These are phyloP conservation scores for Cryptosporidium muris DNA, from an alignment of 169 alveolate genomes.

Conservation along the genomic window DNA sequence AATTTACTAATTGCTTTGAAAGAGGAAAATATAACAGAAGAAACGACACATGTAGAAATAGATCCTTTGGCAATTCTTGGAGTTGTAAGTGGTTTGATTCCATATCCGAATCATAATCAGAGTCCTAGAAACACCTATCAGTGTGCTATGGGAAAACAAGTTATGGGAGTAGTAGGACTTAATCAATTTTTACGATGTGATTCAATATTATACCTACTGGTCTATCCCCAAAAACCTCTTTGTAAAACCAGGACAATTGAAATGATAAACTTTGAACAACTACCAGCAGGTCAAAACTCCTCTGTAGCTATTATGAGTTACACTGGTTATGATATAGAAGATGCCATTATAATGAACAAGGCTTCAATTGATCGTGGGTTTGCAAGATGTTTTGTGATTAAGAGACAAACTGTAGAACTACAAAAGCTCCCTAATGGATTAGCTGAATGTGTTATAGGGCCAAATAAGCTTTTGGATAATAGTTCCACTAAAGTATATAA, in stretches of 20 bases:
- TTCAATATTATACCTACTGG: slow-evolving; percentile 91
- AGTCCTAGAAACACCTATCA: slow-evolving; percentile 99
- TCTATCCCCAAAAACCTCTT: slow-evolving; percentile 98
- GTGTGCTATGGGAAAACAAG: slow-evolving; percentile 99
- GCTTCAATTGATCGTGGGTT: slow-evolving; percentile 99
- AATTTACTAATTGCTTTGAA: slow-evolving; percentile 93
- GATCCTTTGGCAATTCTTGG: slow-evolving; percentile 98
- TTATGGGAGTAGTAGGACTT: slow-evolving; percentile 98
- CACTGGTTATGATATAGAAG: slow-evolving; percentile 99
- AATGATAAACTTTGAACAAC: slow-evolving; percentile 92
- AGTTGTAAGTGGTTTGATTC: slow-evolving; percentile 98
- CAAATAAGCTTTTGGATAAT: neutral
- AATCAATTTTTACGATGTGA: slow-evolving; percentile 88
- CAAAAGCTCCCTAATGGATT: slow-evolving; percentile 82
- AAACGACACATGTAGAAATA: slow-evolving; percentile 98
- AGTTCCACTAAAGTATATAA: neutral
- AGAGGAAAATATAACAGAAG: slow-evolving; percentile 86
- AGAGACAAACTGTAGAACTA: slow-evolving; percentile 81
- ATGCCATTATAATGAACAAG: slow-evolving; percentile 96
- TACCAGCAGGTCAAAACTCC: slow-evolving; percentile 99
- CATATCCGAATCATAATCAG: slow-evolving; percentile 99
- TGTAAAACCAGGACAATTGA: slow-evolving; percentile 97
- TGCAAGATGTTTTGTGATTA: slow-evolving; percentile 89
- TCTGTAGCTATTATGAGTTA: slow-evolving; percentile 99
- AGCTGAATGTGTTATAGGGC: slow-evolving; percentile 75